Evolutionary conservation across 2,329 filamentous ascomycete species (phyloP).

Genomic region (Bipolaris sorokiniana): DNA sequence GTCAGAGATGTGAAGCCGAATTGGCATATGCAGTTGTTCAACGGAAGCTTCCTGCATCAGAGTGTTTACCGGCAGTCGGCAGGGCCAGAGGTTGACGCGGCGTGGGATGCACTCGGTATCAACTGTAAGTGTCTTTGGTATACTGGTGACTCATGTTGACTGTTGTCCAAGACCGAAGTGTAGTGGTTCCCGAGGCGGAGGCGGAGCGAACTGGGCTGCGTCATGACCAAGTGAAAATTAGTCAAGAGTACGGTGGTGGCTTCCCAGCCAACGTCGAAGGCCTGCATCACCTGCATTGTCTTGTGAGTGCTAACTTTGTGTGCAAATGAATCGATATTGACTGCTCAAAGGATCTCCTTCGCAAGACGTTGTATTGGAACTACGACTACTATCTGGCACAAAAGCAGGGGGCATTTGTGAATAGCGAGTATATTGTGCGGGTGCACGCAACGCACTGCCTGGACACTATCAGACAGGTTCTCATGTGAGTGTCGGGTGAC

Average conservation of each 20-base stretch:
- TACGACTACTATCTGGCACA: slow-evolving; percentile 62
- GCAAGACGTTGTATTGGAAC: slow-evolving; percentile 65
- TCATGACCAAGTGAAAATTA: slow-evolving; percentile 62
- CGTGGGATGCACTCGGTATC: slow-evolving; percentile 61
- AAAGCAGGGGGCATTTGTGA: slow-evolving; percentile 61
- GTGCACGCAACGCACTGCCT: slow-evolving; percentile 66
- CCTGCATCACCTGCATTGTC: slow-evolving; percentile 64
- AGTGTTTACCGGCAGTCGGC: slow-evolving; percentile 60
- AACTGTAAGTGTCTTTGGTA: slow-evolving; percentile 53
- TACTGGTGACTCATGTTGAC: neutral
- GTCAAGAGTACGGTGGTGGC: slow-evolving; percentile 62
- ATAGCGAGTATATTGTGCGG: slow-evolving; percentile 61
- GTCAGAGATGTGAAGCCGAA: slow-evolving; percentile 51
- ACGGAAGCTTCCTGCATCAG: slow-evolving; percentile 63
- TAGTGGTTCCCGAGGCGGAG: slow-evolving; percentile 58
- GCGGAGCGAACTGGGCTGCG: slow-evolving; percentile 60
- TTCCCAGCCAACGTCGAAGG: slow-evolving; percentile 65
- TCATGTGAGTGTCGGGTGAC: slow-evolving; percentile 59
- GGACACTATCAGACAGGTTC: slow-evolving; percentile 65
- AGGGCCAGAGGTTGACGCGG: slow-evolving; percentile 61
- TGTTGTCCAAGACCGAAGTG: slow-evolving; percentile 37
- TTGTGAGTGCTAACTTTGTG: slow-evolving; percentile 49
- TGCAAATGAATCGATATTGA: slow-evolving; percentile 16
- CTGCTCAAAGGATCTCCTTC: slow-evolving; percentile 60
- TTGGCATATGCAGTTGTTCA: slow-evolving; percentile 56